phyloP scores from a whole-genome alignment of 2,329 filamentous ascomycete genomes.

The Aureobasidium sp. region DNA sequence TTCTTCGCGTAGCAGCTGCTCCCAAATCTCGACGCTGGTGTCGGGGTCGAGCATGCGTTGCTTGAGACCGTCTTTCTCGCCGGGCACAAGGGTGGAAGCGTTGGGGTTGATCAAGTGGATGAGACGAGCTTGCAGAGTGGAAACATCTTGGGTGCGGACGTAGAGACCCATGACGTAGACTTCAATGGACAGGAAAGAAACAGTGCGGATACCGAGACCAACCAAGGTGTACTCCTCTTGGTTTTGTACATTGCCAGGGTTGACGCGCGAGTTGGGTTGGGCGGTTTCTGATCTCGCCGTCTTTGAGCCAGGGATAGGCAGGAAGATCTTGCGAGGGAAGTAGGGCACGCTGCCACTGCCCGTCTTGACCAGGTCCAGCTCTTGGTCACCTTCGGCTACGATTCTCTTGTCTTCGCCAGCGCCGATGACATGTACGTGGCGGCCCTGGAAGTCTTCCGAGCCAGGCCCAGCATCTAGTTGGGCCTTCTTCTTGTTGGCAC shows the following conservation, averaged over 20 bases:
- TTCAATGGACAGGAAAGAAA: slow-evolving; percentile 73
- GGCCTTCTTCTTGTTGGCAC: slow-evolving; percentile 22
- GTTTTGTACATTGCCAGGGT: slow-evolving; percentile 31
- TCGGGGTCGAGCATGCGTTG: slow-evolving; percentile 61
- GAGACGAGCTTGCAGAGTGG: slow-evolving; percentile 68
- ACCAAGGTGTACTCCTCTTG: slow-evolving; percentile 75
- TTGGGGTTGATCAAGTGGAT: slow-evolving; percentile 67
- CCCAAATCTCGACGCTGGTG: slow-evolving; percentile 68
- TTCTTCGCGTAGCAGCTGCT: slow-evolving; percentile 57
- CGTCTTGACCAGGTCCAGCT: slow-evolving; percentile 69
- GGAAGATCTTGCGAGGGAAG: slow-evolving; percentile 66
- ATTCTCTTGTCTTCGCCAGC: slow-evolving; percentile 51
- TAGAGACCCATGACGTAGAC: slow-evolving; percentile 96
- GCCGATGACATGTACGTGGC: slow-evolving; percentile 53
- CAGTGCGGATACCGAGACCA: slow-evolving; percentile 78
- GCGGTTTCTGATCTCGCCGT: slow-evolving; percentile 17
- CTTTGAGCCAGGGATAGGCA: slow-evolving; percentile 44
- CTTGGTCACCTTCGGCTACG: slow-evolving; percentile 44
- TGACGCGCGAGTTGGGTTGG: slow-evolving; percentile 26
- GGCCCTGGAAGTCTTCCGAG: slow-evolving; percentile 42
- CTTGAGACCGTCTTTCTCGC: slow-evolving; percentile 70
- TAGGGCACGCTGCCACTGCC: slow-evolving; percentile 72
- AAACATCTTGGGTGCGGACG: slow-evolving; percentile 75
- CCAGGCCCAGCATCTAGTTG: slow-evolving; percentile 31
- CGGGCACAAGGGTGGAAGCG: slow-evolving; percentile 75